Evolutionary conservation across 805 yeast genomes (phyloP).

Genomic region (Saccharomycopsis sp.): DNA sequence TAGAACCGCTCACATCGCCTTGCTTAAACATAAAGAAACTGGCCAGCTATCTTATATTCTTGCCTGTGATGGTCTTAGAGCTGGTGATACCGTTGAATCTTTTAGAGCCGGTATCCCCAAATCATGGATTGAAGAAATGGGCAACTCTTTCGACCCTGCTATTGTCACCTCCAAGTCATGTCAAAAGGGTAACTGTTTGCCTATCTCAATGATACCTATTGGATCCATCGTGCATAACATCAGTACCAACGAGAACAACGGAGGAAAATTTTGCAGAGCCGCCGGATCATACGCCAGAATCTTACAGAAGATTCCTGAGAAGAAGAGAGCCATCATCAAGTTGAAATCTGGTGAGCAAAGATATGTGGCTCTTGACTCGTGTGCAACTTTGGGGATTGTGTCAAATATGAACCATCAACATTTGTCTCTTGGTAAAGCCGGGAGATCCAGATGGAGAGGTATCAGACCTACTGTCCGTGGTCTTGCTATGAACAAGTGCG

Average conservation of each 20-base stretch:
- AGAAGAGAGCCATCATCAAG: slow-evolving; percentile 66
- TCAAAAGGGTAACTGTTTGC: slow-evolving; percentile 92
- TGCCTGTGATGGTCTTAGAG: slow-evolving; percentile 89
- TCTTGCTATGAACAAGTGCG: slow-evolving; percentile 95
- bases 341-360: slow-evolving; percentile 92
- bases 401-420: slow-evolving; percentile 92
- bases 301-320: slow-evolving; percentile 67
- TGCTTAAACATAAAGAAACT: slow-evolving; percentile 58
- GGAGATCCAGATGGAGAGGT: slow-evolving; percentile 87
- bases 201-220: slow-evolving; percentile 86
- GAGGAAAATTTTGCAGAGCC: slow-evolving; percentile 83
- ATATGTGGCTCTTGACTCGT: slow-evolving; percentile 74
- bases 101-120: slow-evolving; percentile 84
- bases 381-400: slow-evolving; percentile 90
- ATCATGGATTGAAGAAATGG: slow-evolving; percentile 72
- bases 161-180: slow-evolving; percentile 79
- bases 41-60: slow-evolving; percentile 69
- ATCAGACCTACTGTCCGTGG: slow-evolving; percentile 95
- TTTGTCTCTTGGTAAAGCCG: slow-evolving; percentile 90
- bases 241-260: slow-evolving; percentile 69
- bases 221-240: slow-evolving; percentile 87
- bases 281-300: slow-evolving; percentile 94
- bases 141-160: slow-evolving; percentile 89
- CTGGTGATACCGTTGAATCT: slow-evolving; percentile 85
- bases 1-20: slow-evolving; percentile 88